Conservation (phyloP, 2,329 filamentous ascomycete genomes). For the Penicillium rolfsii region DNA sequence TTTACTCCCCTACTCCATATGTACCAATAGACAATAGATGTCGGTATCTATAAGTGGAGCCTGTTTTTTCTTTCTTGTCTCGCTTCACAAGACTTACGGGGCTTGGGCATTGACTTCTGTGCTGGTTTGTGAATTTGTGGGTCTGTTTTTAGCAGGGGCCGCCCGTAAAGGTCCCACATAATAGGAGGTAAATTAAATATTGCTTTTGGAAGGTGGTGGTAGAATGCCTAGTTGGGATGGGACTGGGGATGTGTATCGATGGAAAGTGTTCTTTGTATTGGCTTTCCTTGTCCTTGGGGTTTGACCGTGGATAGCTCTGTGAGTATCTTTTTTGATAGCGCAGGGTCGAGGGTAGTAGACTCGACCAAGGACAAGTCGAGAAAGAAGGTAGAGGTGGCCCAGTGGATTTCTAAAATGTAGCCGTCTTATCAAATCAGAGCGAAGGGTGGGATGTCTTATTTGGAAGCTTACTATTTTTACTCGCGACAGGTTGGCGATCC, state of each 20-base stretch:
- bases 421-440: not conserved
- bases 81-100: not conserved
- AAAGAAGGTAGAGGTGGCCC: not conserved
- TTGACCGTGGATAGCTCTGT: not conserved
- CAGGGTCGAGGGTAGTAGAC: not conserved
- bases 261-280: not conserved
- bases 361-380: not conserved
- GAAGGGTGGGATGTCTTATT: not conserved
- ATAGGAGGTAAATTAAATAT: too few relatives aligned
- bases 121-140: not conserved
- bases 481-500: not conserved
- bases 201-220: too few relatives aligned
- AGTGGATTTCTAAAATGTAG: not conserved
- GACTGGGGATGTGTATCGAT: not conserved
- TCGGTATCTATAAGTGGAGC: not conserved
- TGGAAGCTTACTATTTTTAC: not conserved
- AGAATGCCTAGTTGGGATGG: not conserved
- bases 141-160: not conserved
- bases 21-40: not conserved
- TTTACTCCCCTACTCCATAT: not conserved
- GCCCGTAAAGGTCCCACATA: not conserved
- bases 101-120: not conserved
- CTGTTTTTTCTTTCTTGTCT: not conserved
- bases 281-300: not conserved
- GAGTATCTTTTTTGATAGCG: not conserved